Base-by-base conservation (phyloP, 78 protist genomes). In the Dictyostelium brefeldianum region DNA sequence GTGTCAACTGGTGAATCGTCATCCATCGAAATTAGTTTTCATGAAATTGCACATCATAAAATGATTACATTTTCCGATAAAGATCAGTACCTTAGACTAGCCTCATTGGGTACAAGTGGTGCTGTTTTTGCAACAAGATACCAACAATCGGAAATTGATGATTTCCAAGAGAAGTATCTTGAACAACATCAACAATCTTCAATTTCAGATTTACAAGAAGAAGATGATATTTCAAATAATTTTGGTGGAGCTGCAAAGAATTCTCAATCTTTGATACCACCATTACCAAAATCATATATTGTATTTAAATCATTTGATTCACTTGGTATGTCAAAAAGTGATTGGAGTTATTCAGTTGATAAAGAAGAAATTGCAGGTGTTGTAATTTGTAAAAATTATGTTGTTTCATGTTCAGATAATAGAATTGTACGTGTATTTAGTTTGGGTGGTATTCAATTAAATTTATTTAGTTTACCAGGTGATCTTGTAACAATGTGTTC, bases 21-120 rank as follows among this genome's bases (percentile, higher is more conserved):
- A 10, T 87, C 93, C 0, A 77, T 87, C 50, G 93, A 87, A 64
- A 87, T 87, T 31, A 84, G 78, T 10, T 87, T 87, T 57, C 48
- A 62, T 15, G 85, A 87, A n/a, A n/a, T 29, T 10, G 12, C 48
- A 5, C 62, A 57, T n/a, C 75, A 87, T n/a, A 74, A 50, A 41
- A 87, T 77, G 48, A 51, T 87, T 10, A 78, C 77, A 10, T 65
- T 87, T 31, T 51, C 46, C 47, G 93, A 87, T 77, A 48, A 59
- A 41, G 78, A 77, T 31, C 41, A 59, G 4, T 71, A 36, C 27
- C 11, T 75, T 14, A 67, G 36, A 18, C 7, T 87, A 57, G 83
- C 80, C 11, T 48, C 93, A 29, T 41, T 87, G 31, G 83, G 83
- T 27, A 12, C 14, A 10, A 48, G 41, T 7, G 93, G 93, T 20